A percentile compares a stretch with the other conserved stretches of the same genome.
phyloP scores from a whole-genome alignment of 2,329 filamentous ascomycete genomes.

The Lizonia empirigonia region DNA sequence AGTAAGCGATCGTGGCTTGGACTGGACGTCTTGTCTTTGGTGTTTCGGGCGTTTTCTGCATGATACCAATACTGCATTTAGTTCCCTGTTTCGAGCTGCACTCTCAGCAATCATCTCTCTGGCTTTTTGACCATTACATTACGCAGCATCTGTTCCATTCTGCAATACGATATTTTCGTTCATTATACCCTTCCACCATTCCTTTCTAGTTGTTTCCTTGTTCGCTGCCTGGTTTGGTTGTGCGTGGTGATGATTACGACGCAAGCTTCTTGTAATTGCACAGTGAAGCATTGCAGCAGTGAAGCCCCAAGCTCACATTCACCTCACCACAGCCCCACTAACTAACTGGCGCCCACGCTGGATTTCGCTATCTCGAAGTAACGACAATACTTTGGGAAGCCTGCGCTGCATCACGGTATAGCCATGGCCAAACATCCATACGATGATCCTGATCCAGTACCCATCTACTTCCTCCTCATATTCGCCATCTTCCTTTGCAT shows the following conservation, averaged over 20 bases:
- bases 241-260: background rate
- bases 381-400: background rate
- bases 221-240: background rate
- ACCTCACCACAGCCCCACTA: background rate
- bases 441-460: background rate
- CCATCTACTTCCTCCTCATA: slow-evolving; percentile 25
- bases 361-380: no score
- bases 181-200: no score
- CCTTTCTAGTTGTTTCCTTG: background rate
- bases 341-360: no score
- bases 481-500: slow-evolving; percentile 22
- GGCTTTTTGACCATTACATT: background rate
- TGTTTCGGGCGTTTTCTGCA: background rate
- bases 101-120: background rate
- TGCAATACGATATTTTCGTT: background rate
- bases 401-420: background rate
- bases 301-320: slow-evolving; percentile 1
- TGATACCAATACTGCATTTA: background rate
- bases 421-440: background rate
- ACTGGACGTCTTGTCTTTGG: background rate
- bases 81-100: background rate
- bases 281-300: background rate
- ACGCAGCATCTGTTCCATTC: background rate
- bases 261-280: background rate
- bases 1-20: slow-evolving; percentile 8